phyloP scores from a whole-genome alignment of 257 asterid genomes.

The Fraxinus excelsior region DNA sequence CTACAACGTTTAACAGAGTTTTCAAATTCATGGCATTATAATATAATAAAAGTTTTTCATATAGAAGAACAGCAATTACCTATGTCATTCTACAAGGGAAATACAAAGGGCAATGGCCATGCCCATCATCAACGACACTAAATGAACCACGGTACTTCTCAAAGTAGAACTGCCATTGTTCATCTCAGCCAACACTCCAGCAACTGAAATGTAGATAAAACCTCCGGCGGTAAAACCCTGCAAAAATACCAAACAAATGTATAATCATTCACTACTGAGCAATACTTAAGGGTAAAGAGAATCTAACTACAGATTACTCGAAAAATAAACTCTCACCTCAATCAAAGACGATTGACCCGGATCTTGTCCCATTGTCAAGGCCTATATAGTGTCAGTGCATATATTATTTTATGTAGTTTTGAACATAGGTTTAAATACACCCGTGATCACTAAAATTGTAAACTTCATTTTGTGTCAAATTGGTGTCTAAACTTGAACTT shows the following conservation, averaged over 20 bases:
- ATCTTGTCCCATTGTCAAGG: constrained; percentile 80
- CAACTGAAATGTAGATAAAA: constrained; percentile 84
- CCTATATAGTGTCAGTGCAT: constrained; percentile 40
- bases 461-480: neutral
- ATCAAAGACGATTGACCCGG: constrained; percentile 92
- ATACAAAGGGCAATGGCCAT: constrained; percentile 86
- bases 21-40: neutral
- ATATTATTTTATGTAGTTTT: neutral
- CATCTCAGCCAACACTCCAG: constrained; percentile 95
- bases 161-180: constrained; percentile 51
- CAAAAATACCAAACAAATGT: neutral
- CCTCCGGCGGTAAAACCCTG: constrained; percentile 98
- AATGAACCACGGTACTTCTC: constrained; percentile 51
- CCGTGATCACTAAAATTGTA: no score
- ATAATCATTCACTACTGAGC: neutral
- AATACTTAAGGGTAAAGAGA: neutral
- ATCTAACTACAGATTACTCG: neutral
- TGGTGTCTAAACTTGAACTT: neutral
- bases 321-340: constrained; percentile 52
- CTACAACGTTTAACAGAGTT: neutral
- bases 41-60: neutral
- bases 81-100: constrained; percentile 76
- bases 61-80: neutral
- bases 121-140: constrained; percentile 62
- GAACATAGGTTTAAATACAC: no score